A percentile compares a stretch with the other conserved stretches of the same genome.
Conservation (phyloP, 768 basidiomycete genomes). For the Mycena vulgaris region DNA sequence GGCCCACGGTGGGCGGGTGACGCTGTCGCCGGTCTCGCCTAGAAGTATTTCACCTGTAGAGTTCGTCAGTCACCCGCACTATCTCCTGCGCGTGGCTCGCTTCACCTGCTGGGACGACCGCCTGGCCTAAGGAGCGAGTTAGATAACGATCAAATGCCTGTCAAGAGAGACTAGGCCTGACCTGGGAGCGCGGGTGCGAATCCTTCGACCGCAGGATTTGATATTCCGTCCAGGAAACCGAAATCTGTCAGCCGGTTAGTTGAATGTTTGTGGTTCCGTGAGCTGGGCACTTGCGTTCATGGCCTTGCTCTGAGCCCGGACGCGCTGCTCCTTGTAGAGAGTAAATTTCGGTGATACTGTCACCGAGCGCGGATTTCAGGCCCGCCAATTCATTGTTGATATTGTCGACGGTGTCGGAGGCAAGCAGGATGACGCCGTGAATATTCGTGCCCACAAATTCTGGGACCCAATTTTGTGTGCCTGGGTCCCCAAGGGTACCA, state of each 20-base stretch:
- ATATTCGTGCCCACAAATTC: conserved; percentile 33
- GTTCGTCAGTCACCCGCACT: too few species aligned
- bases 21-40: conserved; percentile 45
- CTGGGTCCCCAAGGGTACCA: conserved; percentile 32
- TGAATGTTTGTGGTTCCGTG: conserved; percentile 8
- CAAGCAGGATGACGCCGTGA: conserved; percentile 41
- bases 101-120: conserved; percentile 28
- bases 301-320: conserved; percentile 39
- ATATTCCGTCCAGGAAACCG: conserved; percentile 43
- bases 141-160: too few species aligned
- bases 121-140: too few species aligned
- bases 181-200: conserved; percentile 33
- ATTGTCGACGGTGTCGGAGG: conserved; percentile 33
- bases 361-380: conserved; percentile 28
- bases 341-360: conserved; percentile 32
- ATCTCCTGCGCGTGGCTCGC: too few species aligned
- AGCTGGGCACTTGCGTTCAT: conserved; percentile 48
- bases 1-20: conserved; percentile 40
- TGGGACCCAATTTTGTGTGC: conserved; percentile 34
- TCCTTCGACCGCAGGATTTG: conserved; percentile 36
- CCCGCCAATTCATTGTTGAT: conserved; percentile 20
- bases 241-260: conserved; percentile 29
- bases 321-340: conserved; percentile 41
- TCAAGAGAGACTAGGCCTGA: too few species aligned
- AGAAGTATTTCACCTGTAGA: conserved; percentile 37